Conservation (phyloP, 345 rosid species). For the Anacardium occidentale region DNA sequence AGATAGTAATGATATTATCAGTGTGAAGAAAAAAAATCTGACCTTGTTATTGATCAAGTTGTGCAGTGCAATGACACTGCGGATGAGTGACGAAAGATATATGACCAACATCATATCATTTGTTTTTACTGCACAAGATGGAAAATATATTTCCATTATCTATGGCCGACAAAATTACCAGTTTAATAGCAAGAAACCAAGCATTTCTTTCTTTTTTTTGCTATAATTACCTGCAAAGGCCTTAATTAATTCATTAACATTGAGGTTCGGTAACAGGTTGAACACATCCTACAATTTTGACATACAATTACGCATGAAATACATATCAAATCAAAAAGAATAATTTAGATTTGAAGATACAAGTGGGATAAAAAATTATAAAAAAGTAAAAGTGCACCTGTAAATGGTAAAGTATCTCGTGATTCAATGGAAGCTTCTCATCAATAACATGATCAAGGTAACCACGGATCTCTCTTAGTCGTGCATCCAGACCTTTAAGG, state of each 20-base stretch:
- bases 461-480: constrained; percentile 48
- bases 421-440: constrained; percentile 60
- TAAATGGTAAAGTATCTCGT: constrained; percentile 63
- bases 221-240: constrained; percentile 67
- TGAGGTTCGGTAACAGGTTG: constrained; percentile 83
- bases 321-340: background rate
- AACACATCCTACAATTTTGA: constrained; percentile 65
- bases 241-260: constrained; percentile 59
- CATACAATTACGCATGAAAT: background rate
- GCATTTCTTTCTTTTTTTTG: background rate
- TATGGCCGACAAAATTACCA: background rate
- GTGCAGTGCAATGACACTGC: constrained; percentile 84
- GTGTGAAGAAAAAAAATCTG: background rate
- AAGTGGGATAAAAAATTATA: background rate
- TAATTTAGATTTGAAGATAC: background rate
- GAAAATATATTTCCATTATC: constrained; percentile 6
- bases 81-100: constrained; percentile 62
- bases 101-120: constrained; percentile 82
- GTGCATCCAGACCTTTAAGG: constrained; percentile 62
- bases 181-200: background rate
- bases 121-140: constrained; percentile 52
- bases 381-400: constrained; percentile 36
- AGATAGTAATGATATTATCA: background rate
- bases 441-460: constrained; percentile 66
- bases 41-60: constrained; percentile 97